These are phyloP conservation scores for Aphanomyces cochlioides DNA, from an alignment of 352 stramenopile genomes.

Conservation along the genomic window DNA sequence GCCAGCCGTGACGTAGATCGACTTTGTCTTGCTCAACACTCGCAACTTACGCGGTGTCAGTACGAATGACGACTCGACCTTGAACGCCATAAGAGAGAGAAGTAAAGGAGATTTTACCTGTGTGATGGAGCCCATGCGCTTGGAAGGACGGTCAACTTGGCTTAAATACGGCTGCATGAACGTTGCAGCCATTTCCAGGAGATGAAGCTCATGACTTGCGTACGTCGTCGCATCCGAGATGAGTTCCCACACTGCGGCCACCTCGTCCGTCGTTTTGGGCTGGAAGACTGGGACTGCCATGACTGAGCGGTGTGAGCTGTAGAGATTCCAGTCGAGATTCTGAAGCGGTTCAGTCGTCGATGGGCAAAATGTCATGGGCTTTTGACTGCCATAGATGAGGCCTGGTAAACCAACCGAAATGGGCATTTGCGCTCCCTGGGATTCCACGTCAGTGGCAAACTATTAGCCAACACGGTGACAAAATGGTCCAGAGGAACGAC, in stretches of 20 bases:
- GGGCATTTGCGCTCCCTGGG: conserved; percentile 6
- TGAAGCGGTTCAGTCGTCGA: not conserved
- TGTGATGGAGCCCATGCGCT: conserved; percentile 19
- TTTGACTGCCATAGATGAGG: conserved; percentile 4
- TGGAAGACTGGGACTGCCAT: conserved; percentile 25
- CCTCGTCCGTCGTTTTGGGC: not conserved
- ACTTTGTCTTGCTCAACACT: not conserved
- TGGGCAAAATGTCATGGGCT: not conserved
- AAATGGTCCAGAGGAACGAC: not conserved
- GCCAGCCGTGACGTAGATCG: not conserved
- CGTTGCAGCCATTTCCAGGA: conserved; percentile 24
- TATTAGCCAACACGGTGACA: not conserved
- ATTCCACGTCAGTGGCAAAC: conserved; percentile 13
- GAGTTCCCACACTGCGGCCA: conserved; percentile 24
- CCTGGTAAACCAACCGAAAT: conserved; percentile 17
- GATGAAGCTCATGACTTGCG: conserved; percentile 8
- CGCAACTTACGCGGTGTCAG: conserved; percentile 7
- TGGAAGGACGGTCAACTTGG: conserved; percentile 2
- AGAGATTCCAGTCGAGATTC: conserved; percentile 8
- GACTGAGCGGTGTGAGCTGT: not conserved
- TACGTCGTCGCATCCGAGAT: not conserved
- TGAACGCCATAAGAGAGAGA: not conserved
- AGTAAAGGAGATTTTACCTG: not conserved
- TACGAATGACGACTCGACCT: conserved; percentile 9
- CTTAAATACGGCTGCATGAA: conserved; percentile 28